These are phyloP conservation scores for rapeseed (Brassica napus) DNA, from an alignment of 345 rosid species.

Conservation along the genomic window Da-Ae NC_063441.1:17037501-17038000, in stretches of 20 bases:
- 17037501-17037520: neutral
- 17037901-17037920: neutral
- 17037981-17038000: too few species aligned
- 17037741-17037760: slow-evolving; percentile 52
- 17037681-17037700: slow-evolving; percentile 98
- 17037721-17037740: slow-evolving; percentile 94
- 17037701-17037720: slow-evolving; percentile 91
- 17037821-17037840: neutral
- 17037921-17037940: slow-evolving; percentile 30
- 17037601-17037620: neutral
- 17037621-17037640: too few species aligned
- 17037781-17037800: neutral
- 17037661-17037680: slow-evolving; percentile 44
- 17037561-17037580: neutral
- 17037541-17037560: neutral
- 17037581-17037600: neutral
- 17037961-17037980: too few species aligned
- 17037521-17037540: neutral
- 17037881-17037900: neutral
- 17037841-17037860: neutral
- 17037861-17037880: slow-evolving; percentile 1
- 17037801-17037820: neutral
- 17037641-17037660: neutral
- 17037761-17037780: neutral
- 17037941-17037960: too few species aligned